A percentile compares a stretch with the other conserved stretches of the same genome.
Evolutionary conservation across 1,139 yeast genomes (phyloP).

Genomic region (Yamadazyma oceani): DNA sequence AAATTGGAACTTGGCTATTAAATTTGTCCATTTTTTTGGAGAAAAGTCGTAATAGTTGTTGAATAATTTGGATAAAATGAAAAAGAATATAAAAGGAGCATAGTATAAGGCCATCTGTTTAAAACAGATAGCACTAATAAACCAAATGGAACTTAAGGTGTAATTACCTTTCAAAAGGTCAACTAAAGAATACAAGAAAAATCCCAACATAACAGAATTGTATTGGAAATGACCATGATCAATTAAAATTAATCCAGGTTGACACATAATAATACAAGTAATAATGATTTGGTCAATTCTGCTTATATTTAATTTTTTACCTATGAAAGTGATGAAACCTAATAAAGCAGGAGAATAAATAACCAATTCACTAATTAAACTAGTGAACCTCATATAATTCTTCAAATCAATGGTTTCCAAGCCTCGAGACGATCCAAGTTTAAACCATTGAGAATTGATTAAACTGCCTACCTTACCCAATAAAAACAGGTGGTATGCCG

Average conservation of each 20-base stretch:
- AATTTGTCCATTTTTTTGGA: slow-evolving; percentile 9
- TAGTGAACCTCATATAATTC: slow-evolving; percentile 82
- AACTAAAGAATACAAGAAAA: slow-evolving; percentile 66
- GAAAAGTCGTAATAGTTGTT: slow-evolving; percentile 21
- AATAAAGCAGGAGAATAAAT: slow-evolving; percentile 81
- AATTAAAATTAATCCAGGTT: slow-evolving; percentile 77
- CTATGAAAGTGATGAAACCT: slow-evolving; percentile 65
- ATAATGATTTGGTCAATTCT: slow-evolving; percentile 78
- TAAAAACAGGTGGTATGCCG: slow-evolving; percentile 88
- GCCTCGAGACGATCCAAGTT: slow-evolving; percentile 70
- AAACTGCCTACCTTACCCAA: slow-evolving; percentile 71
- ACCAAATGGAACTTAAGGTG: slow-evolving; percentile 73
- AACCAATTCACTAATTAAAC: slow-evolving; percentile 69
- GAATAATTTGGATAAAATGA: slow-evolving; percentile 52
- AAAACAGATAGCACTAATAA: slow-evolving; percentile 75
- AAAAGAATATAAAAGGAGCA: slow-evolving; percentile 84
- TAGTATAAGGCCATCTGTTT: slow-evolving; percentile 96
- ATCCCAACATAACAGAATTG: slow-evolving; percentile 91
- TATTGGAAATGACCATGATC: slow-evolving; percentile 98
- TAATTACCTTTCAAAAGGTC: slow-evolving; percentile 65
- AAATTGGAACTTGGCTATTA: slow-evolving; percentile 25
- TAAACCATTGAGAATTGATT: slow-evolving; percentile 74
- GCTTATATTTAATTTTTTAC: slow-evolving; percentile 51
- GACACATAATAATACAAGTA: slow-evolving; percentile 72
- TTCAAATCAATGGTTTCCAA: slow-evolving; percentile 65